Conservation (phyloP, 495 filamentous ascomycete species). For the Trichocladium uniseriatum region DNA sequence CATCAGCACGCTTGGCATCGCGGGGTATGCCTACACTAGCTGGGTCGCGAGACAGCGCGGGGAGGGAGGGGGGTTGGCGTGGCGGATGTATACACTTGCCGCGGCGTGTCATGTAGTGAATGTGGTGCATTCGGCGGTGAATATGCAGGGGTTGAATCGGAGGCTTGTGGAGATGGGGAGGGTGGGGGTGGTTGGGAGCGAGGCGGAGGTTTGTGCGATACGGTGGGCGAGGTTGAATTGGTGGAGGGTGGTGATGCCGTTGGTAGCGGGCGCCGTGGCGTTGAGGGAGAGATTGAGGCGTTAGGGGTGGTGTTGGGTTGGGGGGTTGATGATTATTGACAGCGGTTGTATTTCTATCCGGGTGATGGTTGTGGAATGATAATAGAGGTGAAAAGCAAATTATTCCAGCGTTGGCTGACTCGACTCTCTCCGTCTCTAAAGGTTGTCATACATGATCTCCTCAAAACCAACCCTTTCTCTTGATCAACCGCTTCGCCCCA, state of each 20-base stretch:
- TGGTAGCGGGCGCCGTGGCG: conserved; percentile 34
- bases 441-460: too few species aligned
- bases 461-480: too few species aligned
- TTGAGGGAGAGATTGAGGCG: conserved; percentile 25
- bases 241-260: conserved; percentile 31
- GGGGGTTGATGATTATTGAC: neutral
- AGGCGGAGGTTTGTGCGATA: conserved; percentile 31
- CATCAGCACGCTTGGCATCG: conserved; percentile 38
- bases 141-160: conserved; percentile 44
- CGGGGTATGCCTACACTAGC: conserved; percentile 36
- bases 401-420: too few species aligned
- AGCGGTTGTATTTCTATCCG: too few species aligned
- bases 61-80: conserved; percentile 20
- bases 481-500: too few species aligned
- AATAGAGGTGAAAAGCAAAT: too few species aligned
- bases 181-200: neutral
- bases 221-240: conserved; percentile 31
- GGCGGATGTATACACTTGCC: conserved; percentile 31
- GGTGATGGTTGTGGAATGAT: too few species aligned
- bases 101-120: conserved; percentile 36
- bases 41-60: conserved; percentile 15
- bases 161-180: conserved; percentile 32
- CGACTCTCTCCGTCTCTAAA: too few species aligned
- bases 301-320: neutral
- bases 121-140: conserved; percentile 38